Conservation (phyloP, 805 yeast species). For the Hanseniaspora clermontiae region DNA sequence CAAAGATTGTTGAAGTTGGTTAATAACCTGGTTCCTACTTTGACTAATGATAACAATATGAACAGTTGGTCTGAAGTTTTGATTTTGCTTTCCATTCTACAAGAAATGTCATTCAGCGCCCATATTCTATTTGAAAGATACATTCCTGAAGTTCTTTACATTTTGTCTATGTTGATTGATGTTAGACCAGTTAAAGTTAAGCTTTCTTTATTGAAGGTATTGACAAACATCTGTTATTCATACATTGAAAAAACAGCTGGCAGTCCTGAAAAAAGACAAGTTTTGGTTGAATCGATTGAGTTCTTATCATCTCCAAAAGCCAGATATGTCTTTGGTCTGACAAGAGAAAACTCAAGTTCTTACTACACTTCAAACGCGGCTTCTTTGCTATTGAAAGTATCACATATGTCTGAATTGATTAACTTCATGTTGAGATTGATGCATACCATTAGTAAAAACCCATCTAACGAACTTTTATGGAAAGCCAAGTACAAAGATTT, state of each 20-base stretch:
- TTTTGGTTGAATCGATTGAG: slow-evolving; percentile 35
- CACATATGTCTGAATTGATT: slow-evolving; percentile 46
- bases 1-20: slow-evolving; percentile 44
- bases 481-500: slow-evolving; percentile 52
- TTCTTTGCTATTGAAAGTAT: slow-evolving; percentile 31
- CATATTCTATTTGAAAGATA: slow-evolving; percentile 47
- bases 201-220: slow-evolving; percentile 43
- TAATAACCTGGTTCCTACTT: slow-evolving; percentile 35
- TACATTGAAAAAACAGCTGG: slow-evolving; percentile 45
- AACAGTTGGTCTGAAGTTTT: slow-evolving; percentile 59
- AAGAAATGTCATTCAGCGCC: slow-evolving; percentile 60
- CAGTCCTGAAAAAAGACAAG: slow-evolving; percentile 28
- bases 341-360: slow-evolving; percentile 37
- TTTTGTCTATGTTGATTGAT: slow-evolving; percentile 47
- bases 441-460: slow-evolving; percentile 37
- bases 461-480: slow-evolving; percentile 42
- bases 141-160: slow-evolving; percentile 58
- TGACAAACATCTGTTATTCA: slow-evolving; percentile 59
- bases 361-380: slow-evolving; percentile 27
- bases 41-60: slow-evolving; percentile 32
- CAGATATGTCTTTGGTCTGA: slow-evolving; percentile 56
- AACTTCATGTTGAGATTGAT: slow-evolving; percentile 38
- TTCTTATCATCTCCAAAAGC: slow-evolving; percentile 46
- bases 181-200: slow-evolving; percentile 46
- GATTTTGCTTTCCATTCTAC: slow-evolving; percentile 50